Evolutionary conservation across 1,284 basidiomycete species (phyloP).

Genomic region (Lentinus polychrous): DNA sequence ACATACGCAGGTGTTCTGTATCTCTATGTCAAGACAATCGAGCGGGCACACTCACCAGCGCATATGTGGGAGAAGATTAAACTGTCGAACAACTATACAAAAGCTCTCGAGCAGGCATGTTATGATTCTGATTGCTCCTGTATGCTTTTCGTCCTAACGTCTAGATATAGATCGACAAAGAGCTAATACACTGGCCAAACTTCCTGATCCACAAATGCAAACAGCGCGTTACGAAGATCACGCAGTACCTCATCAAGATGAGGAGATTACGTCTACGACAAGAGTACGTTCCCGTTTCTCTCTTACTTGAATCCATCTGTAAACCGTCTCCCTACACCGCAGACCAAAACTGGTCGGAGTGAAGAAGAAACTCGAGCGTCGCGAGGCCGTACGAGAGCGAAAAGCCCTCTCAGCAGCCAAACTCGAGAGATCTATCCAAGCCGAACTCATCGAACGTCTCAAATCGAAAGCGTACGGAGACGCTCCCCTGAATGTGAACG

Average conservation of each 20-base stretch:
- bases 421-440: conserved; percentile 93
- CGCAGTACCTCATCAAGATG: conserved; percentile 99
- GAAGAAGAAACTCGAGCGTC: conserved; percentile 96
- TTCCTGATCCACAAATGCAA: conserved; percentile 99
- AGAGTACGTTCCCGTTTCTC: conserved; percentile 53
- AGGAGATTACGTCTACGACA: conserved; percentile 83
- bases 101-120: conserved; percentile 86
- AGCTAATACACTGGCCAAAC: conserved; percentile 96
- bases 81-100: conserved; percentile 90
- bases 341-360: conserved; percentile 92
- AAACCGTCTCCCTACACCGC: conserved; percentile 1
- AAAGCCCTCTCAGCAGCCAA: conserved; percentile 94
- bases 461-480: conserved; percentile 98
- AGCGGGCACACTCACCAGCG: conserved; percentile 91
- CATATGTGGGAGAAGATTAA: conserved; percentile 97
- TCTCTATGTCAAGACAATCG: conserved; percentile 98
- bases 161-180: conserved; percentile 80
- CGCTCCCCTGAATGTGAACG: conserved; percentile 96
- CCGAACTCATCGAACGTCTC: conserved; percentile 91
- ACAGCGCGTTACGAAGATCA: conserved; percentile 98
- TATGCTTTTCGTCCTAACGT: neutral
- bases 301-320: conserved; percentile 1
- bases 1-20: conserved; percentile 70
- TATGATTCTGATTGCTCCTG: neutral
- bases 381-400: conserved; percentile 88